These are phyloP conservation scores for Pezicula radicicola DNA, from an alignment of 2,329 filamentous ascomycete genomes.

Conservation along the genomic window DNA sequence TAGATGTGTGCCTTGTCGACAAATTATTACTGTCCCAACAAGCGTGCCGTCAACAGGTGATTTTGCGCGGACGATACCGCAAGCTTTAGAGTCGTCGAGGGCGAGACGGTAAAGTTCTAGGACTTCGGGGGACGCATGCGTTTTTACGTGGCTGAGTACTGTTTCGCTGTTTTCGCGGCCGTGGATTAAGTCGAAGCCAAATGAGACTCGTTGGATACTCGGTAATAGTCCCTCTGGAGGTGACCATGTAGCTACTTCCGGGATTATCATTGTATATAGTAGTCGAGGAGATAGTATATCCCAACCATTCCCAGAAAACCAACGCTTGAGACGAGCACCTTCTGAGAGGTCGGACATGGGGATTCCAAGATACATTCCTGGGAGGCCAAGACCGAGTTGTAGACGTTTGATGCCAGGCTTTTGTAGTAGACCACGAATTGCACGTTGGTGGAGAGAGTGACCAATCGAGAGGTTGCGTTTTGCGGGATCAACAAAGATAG, in stretches of 20 bases:
- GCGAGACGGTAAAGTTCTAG: conserved; percentile 66
- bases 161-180: conserved; percentile 56
- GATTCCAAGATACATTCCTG: conserved; percentile 83
- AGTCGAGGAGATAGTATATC: conserved; percentile 64
- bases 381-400: conserved; percentile 77
- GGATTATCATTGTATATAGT: conserved; percentile 61
- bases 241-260: conserved; percentile 56
- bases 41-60: conserved; percentile 57
- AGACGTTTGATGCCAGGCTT: conserved; percentile 72
- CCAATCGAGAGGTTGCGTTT: conserved; percentile 89
- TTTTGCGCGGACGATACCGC: conserved; percentile 65
- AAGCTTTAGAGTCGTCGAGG: conserved; percentile 55
- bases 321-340: conserved; percentile 51
- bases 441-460: conserved; percentile 81
- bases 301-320: conserved; percentile 92
- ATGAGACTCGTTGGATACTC: conserved; percentile 46
- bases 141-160: conserved; percentile 63
- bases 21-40: conserved; percentile 63
- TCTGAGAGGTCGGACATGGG: conserved; percentile 59
- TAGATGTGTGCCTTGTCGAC: conserved; percentile 54
- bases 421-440: conserved; percentile 75
- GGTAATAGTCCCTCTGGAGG: conserved; percentile 60
- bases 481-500: conserved; percentile 84
- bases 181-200: conserved; percentile 64
- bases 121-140: conserved; percentile 59